phyloP scores from a whole-genome alignment of 108 stramenopile genomes.

The Skeletonema marinoi region DNA sequence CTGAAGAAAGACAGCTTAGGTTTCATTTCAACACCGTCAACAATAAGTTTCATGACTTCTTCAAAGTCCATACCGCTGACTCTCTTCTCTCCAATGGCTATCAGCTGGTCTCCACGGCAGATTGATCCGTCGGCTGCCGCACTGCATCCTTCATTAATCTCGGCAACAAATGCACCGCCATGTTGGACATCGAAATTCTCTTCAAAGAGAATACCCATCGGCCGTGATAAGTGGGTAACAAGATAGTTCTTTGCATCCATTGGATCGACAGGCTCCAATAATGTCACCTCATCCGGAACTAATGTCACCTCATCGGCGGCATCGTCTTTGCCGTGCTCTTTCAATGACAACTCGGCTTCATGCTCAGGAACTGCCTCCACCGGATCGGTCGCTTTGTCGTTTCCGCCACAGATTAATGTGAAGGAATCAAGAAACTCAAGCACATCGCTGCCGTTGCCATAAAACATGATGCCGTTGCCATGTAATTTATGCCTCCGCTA shows the following conservation, averaged over 20 bases:
- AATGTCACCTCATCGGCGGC: not conserved
- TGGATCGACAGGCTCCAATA: slow-evolving; percentile 48
- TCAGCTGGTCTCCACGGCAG: slow-evolving; percentile 65
- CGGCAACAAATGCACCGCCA: slow-evolving; percentile 74
- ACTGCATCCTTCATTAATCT: slow-evolving; percentile 58
- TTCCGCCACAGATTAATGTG: not conserved
- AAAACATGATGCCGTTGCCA: no score
- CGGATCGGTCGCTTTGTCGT: not conserved
- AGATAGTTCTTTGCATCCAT: slow-evolving; percentile 76
- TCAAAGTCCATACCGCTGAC: slow-evolving; percentile 68
- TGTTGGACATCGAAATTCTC: slow-evolving; percentile 66
- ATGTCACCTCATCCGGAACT: not conserved
- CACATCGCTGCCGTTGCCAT: not conserved
- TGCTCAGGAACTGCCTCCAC: not conserved
- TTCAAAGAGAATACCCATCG: slow-evolving; percentile 86
- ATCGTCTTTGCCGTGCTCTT: not conserved
- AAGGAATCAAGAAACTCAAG: not conserved
- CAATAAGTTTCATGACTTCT: slow-evolving; percentile 62
- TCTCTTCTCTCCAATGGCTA: slow-evolving; percentile 58
- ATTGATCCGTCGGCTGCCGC: slow-evolving; percentile 50
- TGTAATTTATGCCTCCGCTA: no score
- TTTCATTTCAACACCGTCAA: slow-evolving; percentile 45
- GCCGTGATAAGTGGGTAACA: slow-evolving; percentile 55
- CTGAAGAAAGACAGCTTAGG: slow-evolving; percentile 62
- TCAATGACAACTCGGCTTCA: not conserved